Conservation (phyloP, 2,329 filamentous ascomycete species). For the Aureobasidium vineae region DNA sequence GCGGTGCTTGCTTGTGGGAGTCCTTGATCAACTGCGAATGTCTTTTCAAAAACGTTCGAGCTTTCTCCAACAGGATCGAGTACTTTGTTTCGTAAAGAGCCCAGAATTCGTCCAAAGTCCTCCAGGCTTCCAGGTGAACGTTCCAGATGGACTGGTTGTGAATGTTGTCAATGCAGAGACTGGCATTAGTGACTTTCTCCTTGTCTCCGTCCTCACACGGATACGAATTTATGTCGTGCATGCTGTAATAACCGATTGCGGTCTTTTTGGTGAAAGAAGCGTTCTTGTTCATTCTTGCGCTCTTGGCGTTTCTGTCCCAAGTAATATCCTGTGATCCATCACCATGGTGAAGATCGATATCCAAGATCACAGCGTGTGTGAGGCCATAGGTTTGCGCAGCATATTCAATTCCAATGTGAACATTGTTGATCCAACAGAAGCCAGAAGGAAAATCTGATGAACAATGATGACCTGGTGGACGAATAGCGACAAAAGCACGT, state of each 20-base stretch:
- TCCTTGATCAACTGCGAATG: slow-evolving; percentile 66
- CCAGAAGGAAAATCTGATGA: slow-evolving; percentile 85
- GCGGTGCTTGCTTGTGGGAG: slow-evolving; percentile 57
- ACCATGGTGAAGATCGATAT: slow-evolving; percentile 89
- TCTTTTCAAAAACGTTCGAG: slow-evolving; percentile 68
- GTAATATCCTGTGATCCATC: slow-evolving; percentile 95
- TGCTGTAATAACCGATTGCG: slow-evolving; percentile 90
- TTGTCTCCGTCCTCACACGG: slow-evolving; percentile 93
- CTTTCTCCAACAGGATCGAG: slow-evolving; percentile 72
- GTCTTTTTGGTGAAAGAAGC: slow-evolving; percentile 75
- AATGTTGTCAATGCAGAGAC: slow-evolving; percentile 88
- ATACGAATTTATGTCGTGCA: slow-evolving; percentile 98
- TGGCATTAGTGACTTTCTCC: slow-evolving; percentile 91
- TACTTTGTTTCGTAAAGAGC: slow-evolving; percentile 79
- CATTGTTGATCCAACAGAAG: slow-evolving; percentile 99
- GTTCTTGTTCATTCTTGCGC: slow-evolving; percentile 64
- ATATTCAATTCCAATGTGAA: slow-evolving; percentile 94
- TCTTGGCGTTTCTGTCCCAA: slow-evolving; percentile 82
- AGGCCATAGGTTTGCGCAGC: slow-evolving; percentile 78
- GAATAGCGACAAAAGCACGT: slow-evolving; percentile 83
- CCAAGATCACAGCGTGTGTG: slow-evolving; percentile 90
- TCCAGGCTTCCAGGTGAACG: slow-evolving; percentile 87
- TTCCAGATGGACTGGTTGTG: slow-evolving; percentile 97
- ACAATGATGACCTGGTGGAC: slow-evolving; percentile 94
- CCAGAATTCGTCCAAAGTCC: slow-evolving; percentile 83